phyloP scores from a whole-genome alignment of 2,329 filamentous ascomycete genomes.

The Trichoderma endophyticum region DNA sequence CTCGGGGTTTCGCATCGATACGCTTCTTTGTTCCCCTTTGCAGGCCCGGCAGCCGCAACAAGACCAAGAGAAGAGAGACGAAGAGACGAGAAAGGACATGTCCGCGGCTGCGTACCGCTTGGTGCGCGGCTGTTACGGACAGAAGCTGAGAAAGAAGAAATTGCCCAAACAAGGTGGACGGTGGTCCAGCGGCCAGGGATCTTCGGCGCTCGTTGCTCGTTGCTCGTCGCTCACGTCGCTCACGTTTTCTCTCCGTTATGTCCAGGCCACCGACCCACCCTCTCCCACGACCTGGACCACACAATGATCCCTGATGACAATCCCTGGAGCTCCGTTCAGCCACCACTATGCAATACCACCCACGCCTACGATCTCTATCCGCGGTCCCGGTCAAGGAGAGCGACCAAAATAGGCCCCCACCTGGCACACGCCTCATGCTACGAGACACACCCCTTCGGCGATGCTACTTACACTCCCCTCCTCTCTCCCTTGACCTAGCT shows the following conservation, averaged over 20 bases:
- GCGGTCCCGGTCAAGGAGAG: conserved; percentile 21
- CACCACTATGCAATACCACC: conserved; percentile 19
- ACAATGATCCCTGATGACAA: conserved; percentile 25
- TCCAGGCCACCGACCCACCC: conserved; percentile 20
- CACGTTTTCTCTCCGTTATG: conserved; percentile 23
- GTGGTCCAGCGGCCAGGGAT: conserved; percentile 17
- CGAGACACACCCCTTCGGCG: not conserved
- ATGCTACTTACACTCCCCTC: not conserved
- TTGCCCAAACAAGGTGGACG: conserved; percentile 16
- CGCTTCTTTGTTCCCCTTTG: not conserved
- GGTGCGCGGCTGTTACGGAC: not conserved
- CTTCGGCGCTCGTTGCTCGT: conserved; percentile 16
- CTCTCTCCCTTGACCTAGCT: not conserved
- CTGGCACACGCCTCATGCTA: conserved; percentile 5
- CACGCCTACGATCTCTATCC: conserved; percentile 24
- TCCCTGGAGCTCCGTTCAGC: conserved; percentile 28
- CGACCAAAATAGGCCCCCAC: conserved; percentile 13
- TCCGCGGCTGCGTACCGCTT: not conserved
- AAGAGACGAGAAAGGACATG: not conserved
- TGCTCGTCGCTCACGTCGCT: conserved; percentile 14
- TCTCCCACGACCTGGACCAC: conserved; percentile 22
- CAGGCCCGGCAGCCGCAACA: not conserved
- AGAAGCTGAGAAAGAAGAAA: conserved; percentile 18
- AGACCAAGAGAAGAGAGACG: not conserved
- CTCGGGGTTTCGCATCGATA: not conserved